Evolutionary conservation across 2,329 filamentous ascomycete genomes (phyloP), one percentile per base, ranked within the genome.

Genomic region (Claviceps spartinae): DNA sequence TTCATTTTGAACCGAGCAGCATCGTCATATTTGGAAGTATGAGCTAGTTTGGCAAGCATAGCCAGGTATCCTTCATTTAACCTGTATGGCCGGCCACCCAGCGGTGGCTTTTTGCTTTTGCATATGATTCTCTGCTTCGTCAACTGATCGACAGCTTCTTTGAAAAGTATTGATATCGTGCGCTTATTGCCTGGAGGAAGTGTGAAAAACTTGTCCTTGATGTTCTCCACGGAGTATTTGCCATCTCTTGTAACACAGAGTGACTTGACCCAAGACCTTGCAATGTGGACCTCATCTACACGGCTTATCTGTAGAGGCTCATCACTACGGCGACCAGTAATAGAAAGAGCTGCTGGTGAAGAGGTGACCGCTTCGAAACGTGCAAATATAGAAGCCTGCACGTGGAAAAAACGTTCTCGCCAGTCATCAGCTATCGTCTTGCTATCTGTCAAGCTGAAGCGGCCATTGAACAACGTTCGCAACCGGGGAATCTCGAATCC

Each of bases 31-130:
- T 81, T 80, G 9, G 72, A 61, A 50, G 70, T 70, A 51, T 75
- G 73, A 30, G 78, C 73, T 40, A 74, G 65, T 57, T 83, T 82
- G 18, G 75, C 70, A 14, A 88, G 73, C 6, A 73, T 68, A 36
- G 73, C 72, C 7, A 74, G 68, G 56, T 83, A 81, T 30, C 73
- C 71, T 55, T 81, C 77, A 50, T 79, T 79, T 37, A 86, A 74
- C 42, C 77, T 73, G 63, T 81, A 88, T 11, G 80, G 79, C 9
- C 79, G 73, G 0, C 81, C 82, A 2, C 69, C 65, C n/a, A 78
- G 67, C 0, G 74, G 73, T 30, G 79, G 76, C 18, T 77, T 72
- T 56, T 81, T 83, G 50, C 75, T 78, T 57, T 77, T 76, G 58
- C 78, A 78, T 38, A 80, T 76, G 26, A 89, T 67, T 49, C 73